Base-by-base conservation (phyloP, 2,329 filamentous ascomycete genomes). In the Ilyonectria mors-panacis region DNA sequence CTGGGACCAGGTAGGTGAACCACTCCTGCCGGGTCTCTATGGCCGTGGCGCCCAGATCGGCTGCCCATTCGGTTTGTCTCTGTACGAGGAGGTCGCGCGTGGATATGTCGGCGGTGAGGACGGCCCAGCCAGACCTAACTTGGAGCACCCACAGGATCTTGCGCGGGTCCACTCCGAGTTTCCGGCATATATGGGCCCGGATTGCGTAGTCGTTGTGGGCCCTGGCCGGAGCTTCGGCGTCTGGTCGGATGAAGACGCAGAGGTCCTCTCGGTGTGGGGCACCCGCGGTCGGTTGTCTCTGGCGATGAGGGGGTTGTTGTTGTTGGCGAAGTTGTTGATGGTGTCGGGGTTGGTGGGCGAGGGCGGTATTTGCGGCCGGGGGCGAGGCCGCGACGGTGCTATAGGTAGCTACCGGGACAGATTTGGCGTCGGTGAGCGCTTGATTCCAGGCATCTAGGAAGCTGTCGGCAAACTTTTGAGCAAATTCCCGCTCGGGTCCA, bases 181-280 rank as follows among this genome's bases (percentile, higher is more conserved):
- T 70, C 23, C 47, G 50, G 30, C 37, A 33, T 12, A 72, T 65
- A 39, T 66, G 55, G 37, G 63, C 55, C 45, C 47, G 35, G 60
- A 64, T 67, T 33, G 56, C 63, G 39, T 65, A 67, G 35, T 51
- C 30, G 23, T 33, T 65, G 35, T 66, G 59, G 48, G 58, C 55
- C 47, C 65, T 66, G 5, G 68, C 69, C 28, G 57, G 57, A 21
- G 63, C 57, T 7, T 59, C 66, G 15, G 63, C 56, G 13, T 62
- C 66, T 10, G 67, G 68, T n/a, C 66, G 66, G 59, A 70, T 59
- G 39, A 70, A 68, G 63, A 68, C 63, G 7, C 66, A 48, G 51
- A 67, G 66, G 56, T 65, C 63, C 45, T 65, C 65, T 33, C 59
- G 51, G 58, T 39, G 57, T 67, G 63, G 66, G 66, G 66, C 59